phyloP scores from a whole-genome alignment of 2,329 filamentous ascomycete genomes.

The Sporothrix euskadiensis region DNA sequence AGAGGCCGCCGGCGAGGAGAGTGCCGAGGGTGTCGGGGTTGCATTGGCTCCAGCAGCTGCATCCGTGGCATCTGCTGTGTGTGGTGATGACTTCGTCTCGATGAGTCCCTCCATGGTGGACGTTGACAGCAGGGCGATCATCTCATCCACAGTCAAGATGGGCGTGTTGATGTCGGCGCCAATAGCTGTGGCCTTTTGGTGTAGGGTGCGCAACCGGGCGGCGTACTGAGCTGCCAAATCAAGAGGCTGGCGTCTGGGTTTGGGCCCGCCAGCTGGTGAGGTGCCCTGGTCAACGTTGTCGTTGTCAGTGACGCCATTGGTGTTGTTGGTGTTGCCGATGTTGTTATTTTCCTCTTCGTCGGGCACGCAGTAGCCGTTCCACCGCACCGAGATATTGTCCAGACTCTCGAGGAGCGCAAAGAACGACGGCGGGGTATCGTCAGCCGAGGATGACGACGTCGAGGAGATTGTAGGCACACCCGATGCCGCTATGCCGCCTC shows the following conservation, averaged over 20 bases:
- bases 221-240: conserved; percentile 21
- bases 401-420: conserved; percentile 22
- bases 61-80: background rate
- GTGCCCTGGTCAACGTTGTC: background rate
- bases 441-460: conserved; percentile 37
- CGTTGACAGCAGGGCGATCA: conserved; percentile 12
- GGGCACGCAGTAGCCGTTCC: conserved; percentile 20
- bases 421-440: conserved; percentile 34
- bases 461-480: conserved; percentile 4
- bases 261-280: background rate
- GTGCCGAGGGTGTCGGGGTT: background rate
- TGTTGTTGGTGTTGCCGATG: background rate
- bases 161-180: background rate
- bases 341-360: conserved; percentile 1
- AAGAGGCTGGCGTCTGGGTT: background rate
- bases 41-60: background rate
- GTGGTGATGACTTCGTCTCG: background rate
- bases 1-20: background rate
- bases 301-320: background rate
- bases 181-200: background rate
- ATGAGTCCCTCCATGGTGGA: conserved; percentile 15
- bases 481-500: background rate
- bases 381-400: conserved; percentile 22
- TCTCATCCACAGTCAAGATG: background rate
- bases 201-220: conserved; percentile 12